phyloP scores from a whole-genome alignment of 192 early-diverging fungal genomes.

The Coemansia sp. region DNA sequence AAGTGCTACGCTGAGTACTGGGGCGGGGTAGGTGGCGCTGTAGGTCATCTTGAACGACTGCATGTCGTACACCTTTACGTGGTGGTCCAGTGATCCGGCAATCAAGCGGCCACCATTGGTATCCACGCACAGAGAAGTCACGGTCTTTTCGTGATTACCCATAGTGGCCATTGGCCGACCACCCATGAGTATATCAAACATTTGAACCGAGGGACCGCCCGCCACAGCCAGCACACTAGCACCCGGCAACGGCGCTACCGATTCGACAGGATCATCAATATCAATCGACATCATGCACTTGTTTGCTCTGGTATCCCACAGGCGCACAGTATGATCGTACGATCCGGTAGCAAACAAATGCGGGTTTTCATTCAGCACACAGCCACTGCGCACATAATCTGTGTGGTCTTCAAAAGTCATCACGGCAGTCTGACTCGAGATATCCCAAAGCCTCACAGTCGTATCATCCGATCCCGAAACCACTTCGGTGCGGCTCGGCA shows the following conservation, averaged over 20 bases:
- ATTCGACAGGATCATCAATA: constrained; percentile 87
- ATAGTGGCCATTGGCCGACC: constrained; percentile 72
- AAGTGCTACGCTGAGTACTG: constrained; percentile 84
- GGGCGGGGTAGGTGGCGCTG: constrained; percentile 84
- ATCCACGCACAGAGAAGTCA: constrained; percentile 88
- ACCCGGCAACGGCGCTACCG: constrained; percentile 78
- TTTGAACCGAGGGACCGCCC: constrained; percentile 72
- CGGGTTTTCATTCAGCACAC: constrained; percentile 71
- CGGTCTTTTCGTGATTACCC: constrained; percentile 94
- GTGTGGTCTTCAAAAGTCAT: constrained; percentile 75
- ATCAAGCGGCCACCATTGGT: constrained; percentile 69
- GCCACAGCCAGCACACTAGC: constrained; percentile 66
- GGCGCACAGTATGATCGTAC: constrained; percentile 91
- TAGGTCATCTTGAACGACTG: constrained; percentile 83
- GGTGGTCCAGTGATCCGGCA: constrained; percentile 90
- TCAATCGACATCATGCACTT: constrained; percentile 70
- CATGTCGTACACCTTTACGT: constrained; percentile 92
- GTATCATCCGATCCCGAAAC: constrained; percentile 88
- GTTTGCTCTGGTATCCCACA: constrained; percentile 87
- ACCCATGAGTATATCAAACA: constrained; percentile 86
- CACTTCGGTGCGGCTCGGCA: constrained; percentile 73
- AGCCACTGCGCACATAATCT: constrained; percentile 85
- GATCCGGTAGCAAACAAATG: constrained; percentile 82
- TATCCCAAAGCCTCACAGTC: constrained; percentile 92
- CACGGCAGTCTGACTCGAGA: constrained; percentile 71